Evolutionary conservation across 257 asterid genomes (phyloP), one percentile per base, ranked within the genome.

Genomic region (Rubia yunnanensis): DNA sequence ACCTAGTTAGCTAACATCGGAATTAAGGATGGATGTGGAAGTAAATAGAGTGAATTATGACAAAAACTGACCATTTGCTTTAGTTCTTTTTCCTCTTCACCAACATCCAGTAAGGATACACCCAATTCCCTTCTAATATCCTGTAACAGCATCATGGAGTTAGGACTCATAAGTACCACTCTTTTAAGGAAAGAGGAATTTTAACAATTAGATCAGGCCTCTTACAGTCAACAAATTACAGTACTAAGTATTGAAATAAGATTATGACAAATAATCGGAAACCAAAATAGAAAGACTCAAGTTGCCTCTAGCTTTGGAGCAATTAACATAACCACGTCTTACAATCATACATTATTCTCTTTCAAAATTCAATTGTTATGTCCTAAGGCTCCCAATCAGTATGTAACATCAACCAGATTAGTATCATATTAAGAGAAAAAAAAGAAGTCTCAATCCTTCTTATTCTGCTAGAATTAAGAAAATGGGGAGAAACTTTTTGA

Each of bases 101-200:
- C 71, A 65, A 89, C 96, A 68, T 92, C 96, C 15, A 85, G 79
- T 34, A 91, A 44, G 63, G 96, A 83, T 71, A 87, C 70, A 68
- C 98, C 98, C 72, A 87, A 64, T 74, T 84, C 95, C 79, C 96
- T 85, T 75, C 87, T 83, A 79, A 87, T 67, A 71, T 85, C 95
- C 98, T 92, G 76, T 68, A 76, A 54, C 10, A 66, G 46, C 66
- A 35, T 34, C 62, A 2, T 20, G 56, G 56, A 34, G 11, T 20
- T 17, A 26, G 36, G 54, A 7, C 18, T 46, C 9, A 56, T 5
- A 34, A 11, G 60, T 31, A 35, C 60, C 52, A 11, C 49, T 17
- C 31, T 30, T 52, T 22, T 2, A 17, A 22, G 5, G 13, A 4
- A 67, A 13, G 50, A 36, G 32, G n/a, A 32, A 20, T 20, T 27